Evolutionary conservation across 2,329 filamentous ascomycete genomes (phyloP).

Genomic region (Paracorniculantispora psalliotae): DNA sequence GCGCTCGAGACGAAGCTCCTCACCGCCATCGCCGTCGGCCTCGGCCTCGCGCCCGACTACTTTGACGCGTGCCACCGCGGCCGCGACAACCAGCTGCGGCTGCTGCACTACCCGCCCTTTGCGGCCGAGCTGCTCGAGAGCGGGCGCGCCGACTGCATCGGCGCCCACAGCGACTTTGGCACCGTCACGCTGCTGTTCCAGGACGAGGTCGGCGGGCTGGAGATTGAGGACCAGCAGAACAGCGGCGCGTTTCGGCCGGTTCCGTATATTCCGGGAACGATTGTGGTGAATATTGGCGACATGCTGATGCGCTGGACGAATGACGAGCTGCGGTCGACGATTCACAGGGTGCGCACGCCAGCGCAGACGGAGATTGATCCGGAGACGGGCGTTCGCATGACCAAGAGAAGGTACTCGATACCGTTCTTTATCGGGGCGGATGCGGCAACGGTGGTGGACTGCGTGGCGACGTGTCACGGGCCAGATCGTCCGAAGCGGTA

Average conservation of each 20-base stretch:
- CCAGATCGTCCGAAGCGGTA: slow-evolving; percentile 43
- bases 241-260: slow-evolving; percentile 23
- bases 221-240: slow-evolving; percentile 37
- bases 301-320: slow-evolving; percentile 37
- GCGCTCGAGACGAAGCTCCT: slow-evolving; percentile 67
- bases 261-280: slow-evolving; percentile 26
- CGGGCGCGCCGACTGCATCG: slow-evolving; percentile 24
- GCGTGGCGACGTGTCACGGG: slow-evolving; percentile 41
- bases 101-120: slow-evolving; percentile 48
- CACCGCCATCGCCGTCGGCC: slow-evolving; percentile 69
- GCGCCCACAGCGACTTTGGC: slow-evolving; percentile 30
- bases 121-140: slow-evolving; percentile 25
- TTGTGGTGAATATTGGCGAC: slow-evolving; percentile 36
- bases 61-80: slow-evolving; percentile 60
- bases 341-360: slow-evolving; percentile 40
- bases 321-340: slow-evolving; percentile 28
- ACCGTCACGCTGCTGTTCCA: slow-evolving; percentile 27
- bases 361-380: slow-evolving; percentile 15
- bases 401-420: slow-evolving; percentile 51
- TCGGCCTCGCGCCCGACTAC: slow-evolving; percentile 61
- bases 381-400: slow-evolving; percentile 32
- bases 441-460: slow-evolving; percentile 45
- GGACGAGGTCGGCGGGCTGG: slow-evolving; percentile 34
- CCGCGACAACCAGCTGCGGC: slow-evolving; percentile 53
- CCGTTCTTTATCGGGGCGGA: slow-evolving; percentile 54